Evolutionary conservation across 345 rosid genomes (phyloP).

Genomic region (Ceriops zippeliana): DNA sequence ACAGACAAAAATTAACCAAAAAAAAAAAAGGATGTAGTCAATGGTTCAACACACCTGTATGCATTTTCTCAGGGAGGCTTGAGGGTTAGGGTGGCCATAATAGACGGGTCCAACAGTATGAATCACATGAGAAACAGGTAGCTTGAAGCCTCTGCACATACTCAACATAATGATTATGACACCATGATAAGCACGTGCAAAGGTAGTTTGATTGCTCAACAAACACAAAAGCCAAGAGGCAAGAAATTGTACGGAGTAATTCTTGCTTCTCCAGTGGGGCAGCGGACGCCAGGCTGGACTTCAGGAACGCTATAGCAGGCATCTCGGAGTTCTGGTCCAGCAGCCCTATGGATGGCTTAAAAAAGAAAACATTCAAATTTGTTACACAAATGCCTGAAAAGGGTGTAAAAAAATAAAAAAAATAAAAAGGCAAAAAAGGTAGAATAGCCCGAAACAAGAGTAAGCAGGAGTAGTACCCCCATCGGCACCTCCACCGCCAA

Average conservation of each 20-base stretch:
- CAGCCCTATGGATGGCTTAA: slow-evolving; percentile 80
- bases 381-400: too few relatives aligned
- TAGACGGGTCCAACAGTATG: slow-evolving; percentile 85
- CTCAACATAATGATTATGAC: slow-evolving; percentile 3
- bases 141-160: slow-evolving; percentile 62
- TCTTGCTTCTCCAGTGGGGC: slow-evolving; percentile 86
- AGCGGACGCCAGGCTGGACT: slow-evolving; percentile 62
- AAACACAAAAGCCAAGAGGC: background rate
- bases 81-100: slow-evolving; percentile 44
- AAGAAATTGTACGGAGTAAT: slow-evolving; percentile 54
- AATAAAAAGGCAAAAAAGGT: background rate
- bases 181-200: background rate
- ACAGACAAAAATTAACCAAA: background rate
- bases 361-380: slow-evolving; percentile 4
- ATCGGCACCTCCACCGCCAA: slow-evolving; percentile 96
- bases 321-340: slow-evolving; percentile 65
- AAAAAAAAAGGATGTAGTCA: slow-evolving; percentile 3
- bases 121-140: slow-evolving; percentile 72
- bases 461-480: slow-evolving; percentile 47
- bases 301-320: slow-evolving; percentile 69
- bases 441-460: background rate
- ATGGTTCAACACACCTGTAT: slow-evolving; percentile 43
- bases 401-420: background rate
- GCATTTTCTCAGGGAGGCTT: slow-evolving; percentile 51
- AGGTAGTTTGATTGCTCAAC: background rate